A percentile compares a stretch with the other conserved stretches of the same genome.
Conservation (phyloP, 805 yeast genomes). For the Diddensiella caesifluorescens region DNA sequence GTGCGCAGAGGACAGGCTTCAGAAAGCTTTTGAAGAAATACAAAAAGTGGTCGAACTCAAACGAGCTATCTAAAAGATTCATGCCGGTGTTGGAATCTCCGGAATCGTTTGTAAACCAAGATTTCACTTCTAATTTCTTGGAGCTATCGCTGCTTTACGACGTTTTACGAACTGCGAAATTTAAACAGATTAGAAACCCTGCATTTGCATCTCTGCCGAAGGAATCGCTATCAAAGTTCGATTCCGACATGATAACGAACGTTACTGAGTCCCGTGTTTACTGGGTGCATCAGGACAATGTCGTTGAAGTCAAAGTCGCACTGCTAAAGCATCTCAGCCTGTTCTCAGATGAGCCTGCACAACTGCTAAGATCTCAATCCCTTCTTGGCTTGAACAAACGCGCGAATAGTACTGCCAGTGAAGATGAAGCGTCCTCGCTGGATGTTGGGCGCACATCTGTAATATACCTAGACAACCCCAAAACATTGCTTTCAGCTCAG, state of each 20-base stretch:
- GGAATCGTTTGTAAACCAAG: conserved; percentile 55
- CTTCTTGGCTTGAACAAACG: conserved; percentile 3
- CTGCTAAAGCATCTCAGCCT: conserved; percentile 42
- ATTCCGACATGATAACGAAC: conserved; percentile 31
- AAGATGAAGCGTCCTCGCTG: conserved; percentile 16
- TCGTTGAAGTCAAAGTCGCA: conserved; percentile 47
- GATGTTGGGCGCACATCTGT: conserved; percentile 17
- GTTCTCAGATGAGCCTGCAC: conserved; percentile 25
- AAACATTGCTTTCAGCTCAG: conserved; percentile 32
- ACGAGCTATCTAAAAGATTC: conserved; percentile 28
- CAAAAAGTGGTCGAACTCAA: conserved; percentile 36
- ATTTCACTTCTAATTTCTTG: conserved; percentile 55
- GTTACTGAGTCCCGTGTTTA: conserved; percentile 37
- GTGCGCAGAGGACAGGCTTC: conserved; percentile 67
- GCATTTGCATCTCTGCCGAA: conserved; percentile 17
- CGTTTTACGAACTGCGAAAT: conserved; percentile 35
- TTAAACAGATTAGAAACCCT: conserved; percentile 19
- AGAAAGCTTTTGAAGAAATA: conserved; percentile 70
- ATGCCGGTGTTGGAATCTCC: conserved; percentile 38
- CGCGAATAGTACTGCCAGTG: conserved; percentile 13
- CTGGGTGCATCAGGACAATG: conserved; percentile 57
- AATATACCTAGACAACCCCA: conserved; percentile 36
- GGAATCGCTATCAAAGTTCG: conserved; percentile 27
- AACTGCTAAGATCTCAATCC: conserved; percentile 3
- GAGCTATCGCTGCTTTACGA: conserved; percentile 54